Percentiles rank a stretch among this genome's conserved stretches.
Evolutionary conservation across 78 protist genomes (phyloP).

Genomic region (Bodo saltans): DNA sequence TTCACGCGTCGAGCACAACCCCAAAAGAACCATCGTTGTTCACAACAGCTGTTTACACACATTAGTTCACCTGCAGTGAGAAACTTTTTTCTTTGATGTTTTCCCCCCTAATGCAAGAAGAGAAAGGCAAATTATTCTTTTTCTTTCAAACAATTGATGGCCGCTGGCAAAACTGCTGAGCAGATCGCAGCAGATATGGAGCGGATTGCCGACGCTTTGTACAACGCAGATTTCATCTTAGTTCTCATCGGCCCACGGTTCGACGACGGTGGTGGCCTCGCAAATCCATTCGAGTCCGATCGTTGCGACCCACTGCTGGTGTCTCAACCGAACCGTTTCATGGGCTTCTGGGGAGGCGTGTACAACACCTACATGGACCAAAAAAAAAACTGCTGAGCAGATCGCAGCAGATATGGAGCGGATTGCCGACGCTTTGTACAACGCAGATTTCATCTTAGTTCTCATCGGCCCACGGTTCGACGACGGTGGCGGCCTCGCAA

Average conservation of each 20-base stretch:
- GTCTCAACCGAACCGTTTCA: conserved; percentile 11
- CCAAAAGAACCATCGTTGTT: too few relatives aligned
- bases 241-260: conserved; percentile 1
- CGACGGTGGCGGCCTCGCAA: conserved; percentile 5
- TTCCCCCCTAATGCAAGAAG: too few relatives aligned
- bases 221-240: conserved; percentile 7
- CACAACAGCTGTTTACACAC: too few relatives aligned
- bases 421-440: neutral
- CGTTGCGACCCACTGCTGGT: neutral
- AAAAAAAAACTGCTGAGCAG: too few relatives aligned
- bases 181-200: neutral
- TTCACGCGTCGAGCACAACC: too few relatives aligned
- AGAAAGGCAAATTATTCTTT: too few relatives aligned
- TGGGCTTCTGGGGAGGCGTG: conserved; percentile 27
- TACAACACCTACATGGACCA: neutral
- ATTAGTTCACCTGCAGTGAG: too few relatives aligned
- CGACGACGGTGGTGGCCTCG: neutral
- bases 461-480: neutral
- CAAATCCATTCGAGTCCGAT: neutral
- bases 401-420: neutral
- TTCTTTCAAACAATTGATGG: too few relatives aligned
- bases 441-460: conserved; percentile 9
- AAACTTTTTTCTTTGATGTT: too few relatives aligned
- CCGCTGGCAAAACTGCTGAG: too few relatives aligned
- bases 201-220: neutral